Evolutionary conservation across 768 basidiomycete species (phyloP).

Genomic region (Serendipita sp.): DNA sequence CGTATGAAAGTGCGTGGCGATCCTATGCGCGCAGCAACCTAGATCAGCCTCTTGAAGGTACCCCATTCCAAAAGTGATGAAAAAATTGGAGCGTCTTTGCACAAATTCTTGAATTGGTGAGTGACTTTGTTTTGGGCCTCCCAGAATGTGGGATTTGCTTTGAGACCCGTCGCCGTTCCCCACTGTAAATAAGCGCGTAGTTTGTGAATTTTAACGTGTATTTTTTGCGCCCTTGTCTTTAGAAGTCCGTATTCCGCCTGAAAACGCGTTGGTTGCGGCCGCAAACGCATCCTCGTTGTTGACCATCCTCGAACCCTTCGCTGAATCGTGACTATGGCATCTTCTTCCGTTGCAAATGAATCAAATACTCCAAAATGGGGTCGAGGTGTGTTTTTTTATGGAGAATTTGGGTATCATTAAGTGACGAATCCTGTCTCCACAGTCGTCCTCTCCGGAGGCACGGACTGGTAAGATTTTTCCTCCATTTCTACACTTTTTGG

Average conservation of each 20-base stretch:
- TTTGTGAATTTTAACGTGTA: not conserved
- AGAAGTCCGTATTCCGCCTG: not conserved
- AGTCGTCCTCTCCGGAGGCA: conserved; percentile 8
- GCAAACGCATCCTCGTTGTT: too few species aligned
- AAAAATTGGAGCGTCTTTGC: too few species aligned
- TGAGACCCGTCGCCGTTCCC: not conserved
- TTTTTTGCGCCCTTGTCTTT: not conserved
- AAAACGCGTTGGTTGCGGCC: not conserved
- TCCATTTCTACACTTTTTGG: not conserved
- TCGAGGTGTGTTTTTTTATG: not conserved
- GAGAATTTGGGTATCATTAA: not conserved
- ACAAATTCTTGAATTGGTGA: too few species aligned
- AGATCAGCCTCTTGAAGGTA: too few species aligned
- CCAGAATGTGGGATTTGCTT: too few species aligned
- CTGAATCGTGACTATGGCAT: too few species aligned
- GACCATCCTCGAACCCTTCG: too few species aligned
- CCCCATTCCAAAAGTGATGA: too few species aligned
- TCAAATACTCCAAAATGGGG: not conserved
- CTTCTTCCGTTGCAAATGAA: not conserved
- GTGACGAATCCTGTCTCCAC: not conserved
- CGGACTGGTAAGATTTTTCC: conserved; percentile 4
- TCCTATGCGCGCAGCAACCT: too few species aligned
- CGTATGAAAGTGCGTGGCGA: too few species aligned
- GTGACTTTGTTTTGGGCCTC: too few species aligned
- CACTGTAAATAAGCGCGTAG: not conserved